A percentile compares a stretch with the other conserved stretches of the same genome.
These are phyloP conservation scores for Psilocybe sp. DNA, from an alignment of 768 basidiomycete genomes.

Conservation along the genomic window DNA sequence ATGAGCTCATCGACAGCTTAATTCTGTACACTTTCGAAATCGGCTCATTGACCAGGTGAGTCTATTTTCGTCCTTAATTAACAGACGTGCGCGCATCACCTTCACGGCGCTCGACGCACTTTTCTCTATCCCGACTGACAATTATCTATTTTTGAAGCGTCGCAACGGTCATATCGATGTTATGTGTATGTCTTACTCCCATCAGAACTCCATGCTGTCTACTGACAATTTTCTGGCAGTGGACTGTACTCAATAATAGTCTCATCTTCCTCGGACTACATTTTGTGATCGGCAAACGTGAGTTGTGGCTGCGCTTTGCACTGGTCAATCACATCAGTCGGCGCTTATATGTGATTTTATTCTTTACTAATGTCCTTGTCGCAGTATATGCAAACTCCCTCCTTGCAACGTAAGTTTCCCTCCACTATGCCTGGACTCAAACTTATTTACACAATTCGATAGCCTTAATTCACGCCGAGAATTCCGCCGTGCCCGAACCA, in stretches of 20 bases:
- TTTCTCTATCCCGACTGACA: neutral
- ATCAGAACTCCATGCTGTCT: neutral
- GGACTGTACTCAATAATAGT: conserved; percentile 38
- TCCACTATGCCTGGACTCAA: neutral
- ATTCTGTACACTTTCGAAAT: conserved; percentile 50
- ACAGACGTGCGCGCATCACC: neutral
- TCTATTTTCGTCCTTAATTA: neutral
- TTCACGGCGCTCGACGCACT: neutral
- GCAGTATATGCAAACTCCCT: conserved; percentile 48
- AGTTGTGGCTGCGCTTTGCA: conserved; percentile 4
- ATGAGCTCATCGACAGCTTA: conserved; percentile 40
- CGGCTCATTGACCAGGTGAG: conserved; percentile 43
- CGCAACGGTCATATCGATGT: conserved; percentile 43
- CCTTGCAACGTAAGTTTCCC: conserved; percentile 19
- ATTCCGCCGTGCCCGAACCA: conserved; percentile 4
- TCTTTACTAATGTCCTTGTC: neutral
- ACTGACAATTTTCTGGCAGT: conserved; percentile 25
- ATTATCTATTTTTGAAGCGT: conserved; percentile 19
- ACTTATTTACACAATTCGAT: neutral
- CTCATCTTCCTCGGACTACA: conserved; percentile 44
- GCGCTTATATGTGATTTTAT: no score
- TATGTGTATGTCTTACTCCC: conserved; percentile 33
- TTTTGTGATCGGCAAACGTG: conserved; percentile 43
- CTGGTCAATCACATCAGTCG: neutral
- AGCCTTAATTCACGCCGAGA: conserved; percentile 8